These are phyloP conservation scores for Saposhnikovia divaricata DNA, from an alignment of 129 eudicot genomes.

Conservation along the genomic window DNA sequence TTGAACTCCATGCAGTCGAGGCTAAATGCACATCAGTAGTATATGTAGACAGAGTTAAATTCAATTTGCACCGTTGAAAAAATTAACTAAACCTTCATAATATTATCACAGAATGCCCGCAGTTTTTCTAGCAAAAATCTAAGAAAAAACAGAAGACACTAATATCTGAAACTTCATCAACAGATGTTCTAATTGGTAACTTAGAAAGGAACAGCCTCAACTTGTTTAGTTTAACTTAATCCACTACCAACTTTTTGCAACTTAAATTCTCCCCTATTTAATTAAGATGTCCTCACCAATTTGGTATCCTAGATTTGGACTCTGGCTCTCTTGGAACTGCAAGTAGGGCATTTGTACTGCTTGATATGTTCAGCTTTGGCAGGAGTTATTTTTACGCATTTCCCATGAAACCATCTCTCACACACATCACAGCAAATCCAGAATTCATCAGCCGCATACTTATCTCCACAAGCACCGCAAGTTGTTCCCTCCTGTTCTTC, in stretches of 20 bases:
- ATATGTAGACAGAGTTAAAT: not conserved
- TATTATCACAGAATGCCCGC: not conserved
- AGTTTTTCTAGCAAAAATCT: not conserved
- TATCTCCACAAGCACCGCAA: slow-evolving; percentile 69
- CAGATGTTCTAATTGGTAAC: not conserved
- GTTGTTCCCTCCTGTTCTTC: slow-evolving; percentile 45
- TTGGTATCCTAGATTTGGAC: slow-evolving; percentile 17
- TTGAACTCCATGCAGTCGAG: not conserved
- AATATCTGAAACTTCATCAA: not conserved
- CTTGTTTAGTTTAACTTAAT: not conserved
- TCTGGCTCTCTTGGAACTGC: slow-evolving; percentile 58
- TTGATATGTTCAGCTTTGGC: slow-evolving; percentile 80
- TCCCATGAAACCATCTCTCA: slow-evolving; percentile 80
- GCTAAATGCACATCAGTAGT: not conserved
- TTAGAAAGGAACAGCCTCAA: not conserved
- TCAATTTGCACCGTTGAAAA: not conserved
- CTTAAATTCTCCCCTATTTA: not conserved
- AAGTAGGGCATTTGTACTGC: slow-evolving; percentile 75
- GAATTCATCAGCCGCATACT: slow-evolving; percentile 55
- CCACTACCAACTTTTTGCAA: not conserved
- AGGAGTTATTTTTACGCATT: slow-evolving; percentile 72
- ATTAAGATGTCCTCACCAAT: not conserved
- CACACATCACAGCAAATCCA: slow-evolving; percentile 75
- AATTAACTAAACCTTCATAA: not conserved
- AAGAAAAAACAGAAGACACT: not conserved